Evolutionary conservation across 2,329 filamentous ascomycete genomes (phyloP).

Genomic region (Furcasterigmium furcatum): DNA sequence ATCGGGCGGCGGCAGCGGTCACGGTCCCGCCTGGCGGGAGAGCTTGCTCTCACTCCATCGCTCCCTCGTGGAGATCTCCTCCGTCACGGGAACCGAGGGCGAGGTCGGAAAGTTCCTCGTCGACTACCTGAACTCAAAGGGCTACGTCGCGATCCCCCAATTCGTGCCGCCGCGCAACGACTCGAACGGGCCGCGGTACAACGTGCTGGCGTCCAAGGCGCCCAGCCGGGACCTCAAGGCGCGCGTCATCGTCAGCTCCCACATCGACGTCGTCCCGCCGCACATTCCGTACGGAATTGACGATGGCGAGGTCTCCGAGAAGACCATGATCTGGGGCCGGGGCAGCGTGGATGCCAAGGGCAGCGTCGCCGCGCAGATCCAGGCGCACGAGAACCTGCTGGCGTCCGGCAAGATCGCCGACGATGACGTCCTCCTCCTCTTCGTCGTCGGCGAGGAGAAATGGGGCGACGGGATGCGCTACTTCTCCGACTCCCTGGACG

Average conservation of each 20-base stretch:
- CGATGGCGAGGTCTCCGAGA: conserved; percentile 34
- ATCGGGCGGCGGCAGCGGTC: not conserved
- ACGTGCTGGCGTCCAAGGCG: conserved; percentile 68
- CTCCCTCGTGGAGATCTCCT: conserved; percentile 70
- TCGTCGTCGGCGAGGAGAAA: conserved; percentile 80
- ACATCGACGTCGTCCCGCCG: conserved; percentile 79
- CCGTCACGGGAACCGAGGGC: conserved; percentile 67
- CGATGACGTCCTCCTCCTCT: conserved; percentile 57
- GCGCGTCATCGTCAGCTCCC: conserved; percentile 67
- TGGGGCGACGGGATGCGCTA: conserved; percentile 75
- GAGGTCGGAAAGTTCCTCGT: conserved; percentile 66
- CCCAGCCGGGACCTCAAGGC: conserved; percentile 42
- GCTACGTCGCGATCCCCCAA: conserved; percentile 42
- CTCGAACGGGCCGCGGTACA: conserved; percentile 53
- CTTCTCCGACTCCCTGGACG: conserved; percentile 37
- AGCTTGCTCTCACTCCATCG: conserved; percentile 70
- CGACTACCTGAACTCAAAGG: conserved; percentile 54
- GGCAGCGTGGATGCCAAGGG: conserved; percentile 73
- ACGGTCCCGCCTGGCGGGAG: conserved; percentile 34
- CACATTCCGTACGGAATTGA: conserved; percentile 65
- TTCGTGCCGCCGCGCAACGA: conserved; percentile 27
- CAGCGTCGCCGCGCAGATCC: conserved; percentile 70
- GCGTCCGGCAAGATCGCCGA: conserved; percentile 31
- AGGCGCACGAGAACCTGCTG: conserved; percentile 58
- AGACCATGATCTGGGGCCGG: conserved; percentile 63